These are phyloP conservation scores for Chimonanthus praecox DNA, from an alignment of 164 flowering plant genomes.

Conservation along the genomic window DNA sequence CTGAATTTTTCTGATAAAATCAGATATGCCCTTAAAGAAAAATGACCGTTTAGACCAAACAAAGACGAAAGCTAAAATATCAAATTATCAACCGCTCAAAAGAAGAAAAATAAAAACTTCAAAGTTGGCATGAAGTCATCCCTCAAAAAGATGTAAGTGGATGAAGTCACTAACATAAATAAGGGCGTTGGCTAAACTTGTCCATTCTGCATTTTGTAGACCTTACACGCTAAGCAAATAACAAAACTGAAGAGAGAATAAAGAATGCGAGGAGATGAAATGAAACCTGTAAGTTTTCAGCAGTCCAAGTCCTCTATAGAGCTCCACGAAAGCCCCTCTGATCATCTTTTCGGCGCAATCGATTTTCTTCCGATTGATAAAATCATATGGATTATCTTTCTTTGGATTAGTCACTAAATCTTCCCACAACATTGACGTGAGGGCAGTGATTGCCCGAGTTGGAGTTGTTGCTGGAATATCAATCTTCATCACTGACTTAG, in stretches of 20 bases:
- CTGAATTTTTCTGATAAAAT: no score
- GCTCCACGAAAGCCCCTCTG: constrained; percentile 85
- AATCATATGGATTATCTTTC: constrained; percentile 49
- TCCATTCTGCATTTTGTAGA: no score
- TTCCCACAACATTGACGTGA: constrained; percentile 77
- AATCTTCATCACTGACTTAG: constrained; percentile 45
- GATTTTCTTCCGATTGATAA: constrained; percentile 59
- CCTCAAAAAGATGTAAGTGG: no score
- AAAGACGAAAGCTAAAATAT: not conserved
- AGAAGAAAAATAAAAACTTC: not conserved
- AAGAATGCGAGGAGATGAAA: not conserved
- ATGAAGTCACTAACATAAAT: no score
- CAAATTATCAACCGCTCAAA: no score
- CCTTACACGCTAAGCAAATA: no score
- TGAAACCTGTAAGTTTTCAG: constrained; percentile 75
- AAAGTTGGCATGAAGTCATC: not conserved
- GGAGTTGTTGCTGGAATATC: constrained; percentile 72
- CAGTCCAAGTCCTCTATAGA: constrained; percentile 78
- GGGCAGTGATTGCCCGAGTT: constrained; percentile 49
- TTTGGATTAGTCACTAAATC: constrained; percentile 71
- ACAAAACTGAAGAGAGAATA: not conserved
- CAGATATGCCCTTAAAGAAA: no score
- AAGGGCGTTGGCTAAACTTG: no score
- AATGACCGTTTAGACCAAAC: not conserved
- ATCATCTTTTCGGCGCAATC: constrained; percentile 93